A percentile compares a stretch with the other conserved stretches of the same genome.
Conservation (phyloP, 495 filamentous ascomycete species). For the Bathelium albidoporum region DNA sequence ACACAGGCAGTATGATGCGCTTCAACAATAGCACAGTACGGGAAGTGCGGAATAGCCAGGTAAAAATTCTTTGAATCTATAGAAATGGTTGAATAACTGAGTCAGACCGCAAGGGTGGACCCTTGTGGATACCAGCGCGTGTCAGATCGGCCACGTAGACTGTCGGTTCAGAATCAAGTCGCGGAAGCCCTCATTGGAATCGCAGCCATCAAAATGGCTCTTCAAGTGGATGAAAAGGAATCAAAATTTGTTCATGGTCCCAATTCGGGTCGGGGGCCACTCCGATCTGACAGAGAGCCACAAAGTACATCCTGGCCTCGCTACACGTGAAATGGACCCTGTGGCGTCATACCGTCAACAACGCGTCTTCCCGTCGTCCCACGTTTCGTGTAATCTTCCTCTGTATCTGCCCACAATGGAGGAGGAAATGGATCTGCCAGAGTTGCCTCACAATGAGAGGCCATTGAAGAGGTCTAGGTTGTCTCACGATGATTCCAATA, state of each 20-base stretch:
- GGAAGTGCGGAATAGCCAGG: no score
- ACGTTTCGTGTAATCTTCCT: neutral
- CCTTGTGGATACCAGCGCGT: no score
- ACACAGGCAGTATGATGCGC: neutral
- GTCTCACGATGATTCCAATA: neutral
- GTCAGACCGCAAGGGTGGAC: no score
- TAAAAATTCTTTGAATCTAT: neutral
- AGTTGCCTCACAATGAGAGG: neutral
- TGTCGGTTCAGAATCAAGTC: no score
- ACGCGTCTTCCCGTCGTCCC: neutral
- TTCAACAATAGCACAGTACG: neutral
- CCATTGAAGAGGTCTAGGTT: neutral
- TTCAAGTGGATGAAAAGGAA: no score
- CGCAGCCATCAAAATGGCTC: no score
- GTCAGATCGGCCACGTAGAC: no score
- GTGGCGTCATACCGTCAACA: constrained; percentile 2
- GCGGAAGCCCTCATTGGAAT: no score
- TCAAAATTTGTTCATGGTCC: no score
- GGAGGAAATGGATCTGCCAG: neutral
- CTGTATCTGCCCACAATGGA: neutral
- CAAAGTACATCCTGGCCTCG: neutral
- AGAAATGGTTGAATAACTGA: neutral
- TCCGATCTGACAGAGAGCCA: neutral
- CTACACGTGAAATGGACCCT: no score
- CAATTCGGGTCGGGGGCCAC: no score